Evolutionary conservation across 2,329 filamentous ascomycete species (phyloP).

Genomic region (Curvularia spicifera): DNA sequence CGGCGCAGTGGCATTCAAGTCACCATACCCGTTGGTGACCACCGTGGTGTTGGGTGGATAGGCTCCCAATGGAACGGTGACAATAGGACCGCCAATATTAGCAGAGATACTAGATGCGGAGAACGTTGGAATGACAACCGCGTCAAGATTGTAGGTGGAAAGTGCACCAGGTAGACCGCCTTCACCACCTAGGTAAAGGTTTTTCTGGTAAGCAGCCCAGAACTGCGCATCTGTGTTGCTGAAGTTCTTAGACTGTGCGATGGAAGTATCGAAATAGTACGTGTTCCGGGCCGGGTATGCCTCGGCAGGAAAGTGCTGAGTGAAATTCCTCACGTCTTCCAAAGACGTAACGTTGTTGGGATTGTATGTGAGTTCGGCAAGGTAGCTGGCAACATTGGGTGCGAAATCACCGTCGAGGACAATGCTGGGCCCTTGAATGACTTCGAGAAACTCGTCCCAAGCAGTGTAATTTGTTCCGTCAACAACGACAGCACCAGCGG

Average conservation of each 20-base stretch:
- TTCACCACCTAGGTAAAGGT: slow-evolving; percentile 61
- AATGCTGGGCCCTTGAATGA: slow-evolving; percentile 46
- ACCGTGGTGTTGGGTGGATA: slow-evolving; percentile 59
- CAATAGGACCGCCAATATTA: slow-evolving; percentile 64
- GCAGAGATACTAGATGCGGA: slow-evolving; percentile 59
- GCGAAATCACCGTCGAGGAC: slow-evolving; percentile 67
- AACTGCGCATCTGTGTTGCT: slow-evolving; percentile 64
- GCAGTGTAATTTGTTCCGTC: slow-evolving; percentile 66
- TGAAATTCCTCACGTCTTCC: slow-evolving; percentile 62
- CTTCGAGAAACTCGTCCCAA: slow-evolving; percentile 54
- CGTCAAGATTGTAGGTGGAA: slow-evolving; percentile 63
- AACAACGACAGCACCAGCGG: slow-evolving; percentile 66
- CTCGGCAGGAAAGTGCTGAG: slow-evolving; percentile 60
- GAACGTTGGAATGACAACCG: slow-evolving; percentile 65
- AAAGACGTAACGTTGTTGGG: slow-evolving; percentile 62
- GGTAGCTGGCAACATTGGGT: slow-evolving; percentile 62
- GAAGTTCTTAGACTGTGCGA: slow-evolving; percentile 55
- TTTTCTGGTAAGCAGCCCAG: slow-evolving; percentile 63
- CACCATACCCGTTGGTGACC: slow-evolving; percentile 54
- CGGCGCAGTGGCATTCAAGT: slow-evolving; percentile 62
- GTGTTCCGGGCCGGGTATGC: slow-evolving; percentile 69
- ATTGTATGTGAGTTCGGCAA: slow-evolving; percentile 63
- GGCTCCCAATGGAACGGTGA: slow-evolving; percentile 68
- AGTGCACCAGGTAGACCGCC: slow-evolving; percentile 68
- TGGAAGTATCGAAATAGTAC: slow-evolving; percentile 59